A percentile compares a stretch with the other conserved stretches of the same genome.
These are phyloP conservation scores for Scutellaria baicalensis DNA, from an alignment of 257 asterid species.

Conservation along the genomic window DNA sequence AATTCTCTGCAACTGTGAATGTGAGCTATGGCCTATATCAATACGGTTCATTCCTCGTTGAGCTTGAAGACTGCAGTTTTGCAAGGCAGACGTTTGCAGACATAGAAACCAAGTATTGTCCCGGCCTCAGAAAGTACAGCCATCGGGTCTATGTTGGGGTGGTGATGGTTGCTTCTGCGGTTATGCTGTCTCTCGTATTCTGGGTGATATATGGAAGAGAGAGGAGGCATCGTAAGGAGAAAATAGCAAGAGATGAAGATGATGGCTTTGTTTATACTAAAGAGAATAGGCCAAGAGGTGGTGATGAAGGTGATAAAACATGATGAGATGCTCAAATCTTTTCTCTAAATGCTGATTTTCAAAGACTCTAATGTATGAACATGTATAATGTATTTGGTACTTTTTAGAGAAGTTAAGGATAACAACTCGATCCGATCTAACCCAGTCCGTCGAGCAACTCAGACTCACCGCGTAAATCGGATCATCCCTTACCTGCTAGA, in stretches of 20 bases:
- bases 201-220: conserved; percentile 90
- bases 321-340: neutral
- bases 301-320: conserved; percentile 15
- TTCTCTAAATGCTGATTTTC: too few relatives aligned
- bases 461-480: too few relatives aligned
- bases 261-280: conserved; percentile 43
- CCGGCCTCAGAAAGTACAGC: conserved; percentile 53
- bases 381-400: neutral
- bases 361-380: neutral
- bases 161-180: conserved; percentile 62
- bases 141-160: conserved; percentile 55
- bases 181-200: conserved; percentile 61
- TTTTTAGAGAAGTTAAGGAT: too few relatives aligned
- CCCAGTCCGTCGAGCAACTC: too few relatives aligned
- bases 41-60: conserved; percentile 62
- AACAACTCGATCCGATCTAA: too few relatives aligned
- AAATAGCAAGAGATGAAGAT: conserved; percentile 12
- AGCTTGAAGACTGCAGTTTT: conserved; percentile 64
- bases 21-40: conserved; percentile 64
- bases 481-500: conserved; percentile 30
- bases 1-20: conserved; percentile 60
- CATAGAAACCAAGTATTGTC: conserved; percentile 41
- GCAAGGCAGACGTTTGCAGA: conserved; percentile 63
- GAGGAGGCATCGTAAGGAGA: conserved; percentile 70
- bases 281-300: conserved; percentile 28